Evolutionary conservation across 2,329 filamentous ascomycete genomes (phyloP), one percentile per base, ranked within the genome.

Genomic region (Monosporascus sp.): DNA sequence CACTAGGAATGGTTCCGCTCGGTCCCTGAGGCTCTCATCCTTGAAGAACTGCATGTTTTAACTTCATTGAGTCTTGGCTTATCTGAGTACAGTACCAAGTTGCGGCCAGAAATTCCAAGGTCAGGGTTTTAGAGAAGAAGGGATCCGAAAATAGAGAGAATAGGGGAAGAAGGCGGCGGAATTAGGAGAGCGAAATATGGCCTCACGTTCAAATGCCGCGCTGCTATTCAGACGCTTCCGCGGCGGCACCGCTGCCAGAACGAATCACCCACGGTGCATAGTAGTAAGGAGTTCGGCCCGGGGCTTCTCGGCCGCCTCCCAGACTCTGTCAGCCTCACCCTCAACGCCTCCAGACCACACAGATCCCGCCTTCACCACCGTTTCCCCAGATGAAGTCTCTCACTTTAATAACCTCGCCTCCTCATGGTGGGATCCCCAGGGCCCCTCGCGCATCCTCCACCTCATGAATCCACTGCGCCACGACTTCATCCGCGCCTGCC

Each of bases 401-500:
- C 94, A 99, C 76, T 99, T 99, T 81, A 91, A 91, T 66, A 84
- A 85, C 58, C 89, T 99, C 65, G 94, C 94, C 59, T 89, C 89
- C 60, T 87, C 87, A 64, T 99, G 94, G 94, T 99, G 94, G 94
- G 92, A 97, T 72, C 89, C 93, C 1, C 85, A 96, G 67, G 94
- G 94, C 49, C 87, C 93, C 6, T 97, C 91, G 4, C 85, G 93
- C 39, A 84, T 97, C 54, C 84, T 99, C 2, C 94, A 99, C 72
- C 86, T 96, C 60, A 97, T 99, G 93, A 97, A 99, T 74, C 94
- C 94, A 2, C 83, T 96, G 46, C 91, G 94, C 37, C 92, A 97
- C 74, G 85, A 91, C 72, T 97, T 97, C 73, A 94, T 97, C 69
- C 79, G 79, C 22, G 73, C 76, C 57, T 97, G 93, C 67, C 81